Percentiles rank a stretch among this genome's conserved stretches.
Conservation (phyloP, 140 eudicot species). For the Stevia rebaudiana region DNA sequence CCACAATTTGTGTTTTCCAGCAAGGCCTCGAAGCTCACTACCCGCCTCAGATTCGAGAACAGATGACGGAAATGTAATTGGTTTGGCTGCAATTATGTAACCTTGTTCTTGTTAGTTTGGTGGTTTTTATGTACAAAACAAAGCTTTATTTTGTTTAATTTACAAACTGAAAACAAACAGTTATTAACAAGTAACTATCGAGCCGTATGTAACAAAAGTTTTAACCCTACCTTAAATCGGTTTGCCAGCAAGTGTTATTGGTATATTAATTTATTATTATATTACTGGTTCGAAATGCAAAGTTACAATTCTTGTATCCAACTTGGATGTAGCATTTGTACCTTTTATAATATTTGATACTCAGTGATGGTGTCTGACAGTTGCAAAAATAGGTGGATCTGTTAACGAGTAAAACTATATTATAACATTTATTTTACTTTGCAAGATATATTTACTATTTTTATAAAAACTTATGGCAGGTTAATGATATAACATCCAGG, state of each 20-base stretch:
- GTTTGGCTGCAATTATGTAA: constrained; percentile 64
- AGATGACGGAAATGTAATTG: constrained; percentile 53
- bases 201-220: constrained; percentile 16
- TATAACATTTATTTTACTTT: too few relatives aligned
- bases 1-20: constrained; percentile 33
- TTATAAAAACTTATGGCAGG: too few relatives aligned
- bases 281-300: not conserved
- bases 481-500: too few relatives aligned
- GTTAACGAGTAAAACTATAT: too few relatives aligned
- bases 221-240: not conserved
- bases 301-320: constrained; percentile 7
- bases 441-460: too few relatives aligned
- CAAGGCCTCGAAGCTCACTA: constrained; percentile 42
- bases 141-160: not conserved
- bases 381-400: too few relatives aligned
- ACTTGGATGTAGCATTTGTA: constrained; percentile 13
- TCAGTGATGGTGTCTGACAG: too few relatives aligned
- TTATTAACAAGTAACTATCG: not conserved
- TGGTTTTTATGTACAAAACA: constrained; percentile 20
- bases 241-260: not conserved
- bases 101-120: constrained; percentile 16
- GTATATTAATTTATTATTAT: not conserved
- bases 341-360: not conserved
- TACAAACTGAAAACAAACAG: constrained; percentile 7
- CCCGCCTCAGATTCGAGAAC: constrained; percentile 39